Conservation (phyloP, 805 yeast genomes). For the Lachancea mirantina region DNA sequence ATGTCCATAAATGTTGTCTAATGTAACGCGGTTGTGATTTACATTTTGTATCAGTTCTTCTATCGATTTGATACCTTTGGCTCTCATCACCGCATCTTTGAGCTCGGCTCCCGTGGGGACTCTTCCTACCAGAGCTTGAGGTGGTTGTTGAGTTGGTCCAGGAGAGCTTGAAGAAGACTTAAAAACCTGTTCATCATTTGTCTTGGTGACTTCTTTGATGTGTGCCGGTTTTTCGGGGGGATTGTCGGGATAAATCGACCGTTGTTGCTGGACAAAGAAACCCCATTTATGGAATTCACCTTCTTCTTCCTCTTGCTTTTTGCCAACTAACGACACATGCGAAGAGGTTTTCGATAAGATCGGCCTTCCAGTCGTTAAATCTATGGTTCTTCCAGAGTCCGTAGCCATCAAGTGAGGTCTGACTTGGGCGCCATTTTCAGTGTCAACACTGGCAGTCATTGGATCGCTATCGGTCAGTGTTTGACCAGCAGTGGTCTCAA, state of each 20-base stretch:
- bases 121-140: conserved; percentile 25
- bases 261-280: conserved; percentile 62
- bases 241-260: conserved; percentile 30
- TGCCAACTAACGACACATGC: conserved; percentile 57
- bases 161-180: conserved; percentile 7
- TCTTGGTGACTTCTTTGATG: conserved; percentile 7
- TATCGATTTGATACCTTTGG: conserved; percentile 68
- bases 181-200: conserved; percentile 2
- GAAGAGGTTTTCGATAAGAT: conserved; percentile 57
- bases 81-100: conserved; percentile 53
- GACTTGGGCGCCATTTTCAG: conserved; percentile 8
- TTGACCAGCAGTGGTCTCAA: conserved; percentile 13
- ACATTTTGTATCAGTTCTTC: conserved; percentile 61
- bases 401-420: conserved; percentile 67
- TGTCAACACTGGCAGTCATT: conserved; percentile 2
- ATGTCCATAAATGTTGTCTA: conserved; percentile 43
- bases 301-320: conserved; percentile 83
- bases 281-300: conserved; percentile 90
- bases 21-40: conserved; percentile 43
- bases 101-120: conserved; percentile 43
- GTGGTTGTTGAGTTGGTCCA: conserved; percentile 10
- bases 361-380: conserved; percentile 65
- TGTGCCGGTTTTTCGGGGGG: too few species aligned
- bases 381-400: conserved; percentile 54
- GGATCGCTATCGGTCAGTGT: conserved; percentile 16